Evolutionary conservation across 2,329 filamentous ascomycete genomes (phyloP).

Genomic region (Fusarium domesticum): DNA sequence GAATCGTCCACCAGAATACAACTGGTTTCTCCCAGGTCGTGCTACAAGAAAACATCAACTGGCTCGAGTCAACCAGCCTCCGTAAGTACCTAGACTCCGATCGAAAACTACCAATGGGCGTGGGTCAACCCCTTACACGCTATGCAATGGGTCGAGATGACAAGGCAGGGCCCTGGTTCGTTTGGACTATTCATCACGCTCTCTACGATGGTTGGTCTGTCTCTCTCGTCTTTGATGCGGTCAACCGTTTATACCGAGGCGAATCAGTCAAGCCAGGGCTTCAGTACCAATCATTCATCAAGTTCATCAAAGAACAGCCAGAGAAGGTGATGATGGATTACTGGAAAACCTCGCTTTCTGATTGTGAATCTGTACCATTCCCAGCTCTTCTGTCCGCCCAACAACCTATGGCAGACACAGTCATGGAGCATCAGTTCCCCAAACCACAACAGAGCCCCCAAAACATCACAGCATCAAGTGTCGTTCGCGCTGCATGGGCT

Average conservation of each 20-base stretch:
- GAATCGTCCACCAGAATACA: background rate
- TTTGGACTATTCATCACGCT: conserved; percentile 35
- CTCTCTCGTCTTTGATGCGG: conserved; percentile 1
- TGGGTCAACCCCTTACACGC: background rate
- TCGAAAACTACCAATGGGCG: background rate
- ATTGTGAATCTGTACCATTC: conserved; percentile 3
- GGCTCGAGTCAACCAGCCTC: background rate
- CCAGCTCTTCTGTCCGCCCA: background rate
- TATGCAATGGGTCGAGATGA: conserved; percentile 32
- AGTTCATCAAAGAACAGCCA: background rate
- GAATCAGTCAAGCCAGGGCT: background rate
- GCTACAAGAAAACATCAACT: background rate
- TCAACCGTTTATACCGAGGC: background rate
- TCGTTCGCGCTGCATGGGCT: conserved; percentile 31
- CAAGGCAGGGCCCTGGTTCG: background rate
- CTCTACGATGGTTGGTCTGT: conserved; percentile 44
- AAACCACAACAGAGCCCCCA: background rate
- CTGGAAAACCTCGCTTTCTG: conserved; percentile 1
- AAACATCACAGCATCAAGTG: conserved; percentile 14
- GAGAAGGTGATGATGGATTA: background rate
- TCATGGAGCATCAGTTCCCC: background rate
- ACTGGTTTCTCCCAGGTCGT: background rate
- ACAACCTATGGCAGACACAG: background rate
- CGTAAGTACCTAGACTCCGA: background rate
- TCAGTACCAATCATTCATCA: conserved; percentile 1